A percentile compares a stretch with the other conserved stretches of the same genome.
These are phyloP conservation scores for Sarocladium brachiariae DNA, from an alignment of 2,329 filamentous ascomycete species.

Conservation along the genomic window DNA sequence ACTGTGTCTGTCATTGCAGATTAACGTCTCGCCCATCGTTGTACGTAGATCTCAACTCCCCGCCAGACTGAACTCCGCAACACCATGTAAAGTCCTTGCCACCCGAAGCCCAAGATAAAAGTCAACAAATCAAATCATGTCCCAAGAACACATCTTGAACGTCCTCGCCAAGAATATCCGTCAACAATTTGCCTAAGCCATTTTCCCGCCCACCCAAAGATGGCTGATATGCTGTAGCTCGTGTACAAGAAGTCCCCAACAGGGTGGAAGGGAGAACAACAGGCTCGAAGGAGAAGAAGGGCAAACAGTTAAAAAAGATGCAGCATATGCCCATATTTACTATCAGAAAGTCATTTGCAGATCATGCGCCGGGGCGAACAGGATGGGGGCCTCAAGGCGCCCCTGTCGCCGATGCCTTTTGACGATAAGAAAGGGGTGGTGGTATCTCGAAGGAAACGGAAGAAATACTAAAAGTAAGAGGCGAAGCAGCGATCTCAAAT, in stretches of 20 bases:
- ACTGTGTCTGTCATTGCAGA: too few relatives aligned
- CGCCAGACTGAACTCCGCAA: too few relatives aligned
- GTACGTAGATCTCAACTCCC: too few relatives aligned
- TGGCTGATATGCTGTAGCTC: neutral
- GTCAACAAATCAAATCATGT: too few relatives aligned
- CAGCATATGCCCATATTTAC: neutral
- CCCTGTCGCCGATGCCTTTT: conserved; percentile 6
- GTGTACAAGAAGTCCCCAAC: neutral
- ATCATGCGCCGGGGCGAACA: neutral
- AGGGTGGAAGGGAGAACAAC: too few relatives aligned
- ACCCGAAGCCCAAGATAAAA: too few relatives aligned
- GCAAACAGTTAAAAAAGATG: neutral
- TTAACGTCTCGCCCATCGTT: too few relatives aligned
- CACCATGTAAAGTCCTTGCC: too few relatives aligned
- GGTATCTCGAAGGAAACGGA: conserved; percentile 8
- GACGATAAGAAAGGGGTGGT: conserved; percentile 9
- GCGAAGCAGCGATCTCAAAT: neutral
- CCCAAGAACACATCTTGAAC: too few relatives aligned
- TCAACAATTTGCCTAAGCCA: too few relatives aligned
- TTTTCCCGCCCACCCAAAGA: too few relatives aligned
- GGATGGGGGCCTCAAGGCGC: neutral
- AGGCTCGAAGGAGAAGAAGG: neutral
- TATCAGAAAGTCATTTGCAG: neutral
- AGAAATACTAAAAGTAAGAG: neutral
- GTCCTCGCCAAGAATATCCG: too few relatives aligned